Percentiles rank a stretch among this genome's conserved stretches.
Conservation (phyloP, 768 basidiomycete species). For the Lactifluus pinguis region DNA sequence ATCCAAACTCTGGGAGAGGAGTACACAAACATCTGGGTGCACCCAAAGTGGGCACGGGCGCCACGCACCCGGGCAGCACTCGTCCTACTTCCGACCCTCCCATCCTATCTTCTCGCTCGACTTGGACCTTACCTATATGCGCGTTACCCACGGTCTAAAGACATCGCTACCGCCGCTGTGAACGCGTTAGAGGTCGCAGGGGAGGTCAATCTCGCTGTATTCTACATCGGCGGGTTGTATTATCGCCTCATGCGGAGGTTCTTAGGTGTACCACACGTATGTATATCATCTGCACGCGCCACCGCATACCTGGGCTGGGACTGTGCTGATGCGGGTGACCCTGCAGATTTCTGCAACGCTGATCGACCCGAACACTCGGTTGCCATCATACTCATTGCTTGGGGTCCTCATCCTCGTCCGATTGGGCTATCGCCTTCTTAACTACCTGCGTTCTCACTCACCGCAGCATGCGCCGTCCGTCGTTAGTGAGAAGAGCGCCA, state of each 20-base stretch:
- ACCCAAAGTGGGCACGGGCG: slow-evolving; percentile 37
- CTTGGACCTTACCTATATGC: slow-evolving; percentile 33
- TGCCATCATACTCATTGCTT: slow-evolving; percentile 82
- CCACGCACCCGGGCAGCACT: slow-evolving; percentile 39
- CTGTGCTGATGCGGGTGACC: neutral
- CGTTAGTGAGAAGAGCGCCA: slow-evolving; percentile 29
- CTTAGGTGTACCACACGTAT: slow-evolving; percentile 60
- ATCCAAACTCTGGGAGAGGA: slow-evolving; percentile 85
- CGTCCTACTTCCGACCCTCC: slow-evolving; percentile 58
- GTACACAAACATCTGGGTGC: slow-evolving; percentile 73
- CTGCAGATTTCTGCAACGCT: slow-evolving; percentile 64
- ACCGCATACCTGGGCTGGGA: neutral
- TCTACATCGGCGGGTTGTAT: slow-evolving; percentile 75
- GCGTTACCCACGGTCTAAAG: slow-evolving; percentile 29
- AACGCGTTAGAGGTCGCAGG: slow-evolving; percentile 42
- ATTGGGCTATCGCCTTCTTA: slow-evolving; percentile 52
- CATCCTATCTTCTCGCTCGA: slow-evolving; percentile 50
- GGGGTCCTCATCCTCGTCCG: slow-evolving; percentile 63
- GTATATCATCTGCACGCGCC: slow-evolving; percentile 35
- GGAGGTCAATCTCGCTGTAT: slow-evolving; percentile 71
- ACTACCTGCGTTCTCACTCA: slow-evolving; percentile 32
- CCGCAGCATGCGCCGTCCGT: slow-evolving; percentile 11
- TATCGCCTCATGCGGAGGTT: slow-evolving; percentile 63
- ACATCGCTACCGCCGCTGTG: slow-evolving; percentile 34
- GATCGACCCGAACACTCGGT: slow-evolving; percentile 58